Base-by-base conservation (phyloP, 257 asterid genomes). In the Haberlea rhodopensis region DNA sequence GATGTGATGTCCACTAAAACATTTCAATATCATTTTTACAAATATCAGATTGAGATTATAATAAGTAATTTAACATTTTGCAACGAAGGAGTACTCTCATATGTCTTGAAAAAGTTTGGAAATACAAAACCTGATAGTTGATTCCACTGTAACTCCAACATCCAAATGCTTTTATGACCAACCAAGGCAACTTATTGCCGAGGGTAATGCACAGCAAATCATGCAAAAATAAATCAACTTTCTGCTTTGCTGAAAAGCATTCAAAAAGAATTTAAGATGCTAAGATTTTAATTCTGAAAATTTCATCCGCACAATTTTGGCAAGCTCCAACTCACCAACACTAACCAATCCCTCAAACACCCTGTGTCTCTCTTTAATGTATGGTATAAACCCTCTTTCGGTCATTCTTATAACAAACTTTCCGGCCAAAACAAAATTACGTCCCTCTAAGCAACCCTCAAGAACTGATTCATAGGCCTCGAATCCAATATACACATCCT, bases 371-470 rank as follows among this genome's bases (percentile, higher is more conserved):
- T 60, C 78, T 53, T 72, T 60, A 7, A 82, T 62, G 45, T 71
- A 71, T 6, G 87, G 87, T 34, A 82, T 82, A 28, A 86, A 83
- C 63, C 95, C 85, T 63, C 62, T 79, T 52, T 45, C 87, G 1
- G 76, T 70, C 88, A 82, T 79, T 62, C 59, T 21, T 1, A 79
- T 10, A 4, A 23, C 81, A 43, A 83, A 60, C 68, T 82, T 79
- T 29, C 83, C 85, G 0, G 76, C 85, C 75, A 76, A 71, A 27
- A 75, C 68, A 19, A 71, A 70, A 49, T 63, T 32, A 2, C 63
- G 71, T 37, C 45, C 74, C 73, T 91, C 92, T 77, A 89, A 75
- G 71, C 91, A 89, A n/a, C 95, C 87, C 73, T 87, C 87, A 28
- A 91, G 84, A 19, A 68, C 90, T 75, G 46, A n/a, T 29, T 91